Base-by-base conservation (phyloP, 2,329 filamentous ascomycete genomes). In the Exophiala xenobiotica region DNA sequence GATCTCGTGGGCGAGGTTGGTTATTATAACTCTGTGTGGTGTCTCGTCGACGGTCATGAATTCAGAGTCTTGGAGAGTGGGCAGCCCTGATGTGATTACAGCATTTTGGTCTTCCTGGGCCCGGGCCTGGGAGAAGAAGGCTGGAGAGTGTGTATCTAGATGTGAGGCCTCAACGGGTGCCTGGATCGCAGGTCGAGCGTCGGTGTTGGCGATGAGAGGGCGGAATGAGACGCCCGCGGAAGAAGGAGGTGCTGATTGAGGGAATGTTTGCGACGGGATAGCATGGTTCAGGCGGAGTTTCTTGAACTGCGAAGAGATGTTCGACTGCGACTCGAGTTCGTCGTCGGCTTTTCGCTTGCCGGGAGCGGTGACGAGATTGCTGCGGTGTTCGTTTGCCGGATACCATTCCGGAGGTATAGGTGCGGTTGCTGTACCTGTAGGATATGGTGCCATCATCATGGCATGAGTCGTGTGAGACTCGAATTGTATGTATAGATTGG, bases 1-100 rank as follows among this genome's bases (percentile, higher is more conserved):
- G 40, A 97, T 80, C 71, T 97, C 92, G 62, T 87, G 87, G 66
- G 95, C 90, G 7, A 99, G 77, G 69, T 95, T 85, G 74, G 91
- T 86, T 62, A 99, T 90, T 76, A 93, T 96, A 54, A 96, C 83
- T 65, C 87, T 88, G 73, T 95, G 79, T 63, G 88, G 87, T 24
- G 88, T 86, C 70, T 96, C 86, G 71, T 97, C 91, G 54, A 97
- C 68, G 51, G 87, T 80, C 92, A 97, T 96, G 50, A 70, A 65
- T 61, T 90, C 86, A 57, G 81, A 24, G 26, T 47, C 44, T 8
- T 42, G 12, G n/a, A 52, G 40, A 5, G 53, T 12, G 11, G 46
- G 53, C 11, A 35, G 12, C 27, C 38, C 18, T 33, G 14, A 22
- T 2, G 38, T 20, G 9, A 12, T 40, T 24, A 20, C 19, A n/a